phyloP scores from a whole-genome alignment of 768 basidiomycete species.

The Mycena capillaripes region DNA sequence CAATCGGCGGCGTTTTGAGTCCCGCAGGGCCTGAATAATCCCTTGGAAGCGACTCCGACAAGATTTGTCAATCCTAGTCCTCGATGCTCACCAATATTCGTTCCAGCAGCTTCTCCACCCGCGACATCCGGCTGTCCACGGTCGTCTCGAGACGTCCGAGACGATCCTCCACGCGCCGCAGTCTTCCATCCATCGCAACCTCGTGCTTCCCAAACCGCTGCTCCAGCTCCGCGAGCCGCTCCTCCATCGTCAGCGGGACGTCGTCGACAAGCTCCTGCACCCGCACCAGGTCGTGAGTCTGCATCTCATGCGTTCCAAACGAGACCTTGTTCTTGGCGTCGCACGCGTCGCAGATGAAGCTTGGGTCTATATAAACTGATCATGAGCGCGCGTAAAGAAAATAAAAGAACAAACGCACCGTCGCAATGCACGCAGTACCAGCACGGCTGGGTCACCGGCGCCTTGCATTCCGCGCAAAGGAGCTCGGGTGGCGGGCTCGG shows the following conservation, averaged over 20 bases:
- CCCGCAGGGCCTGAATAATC: no score
- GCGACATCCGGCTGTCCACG: constrained; percentile 49
- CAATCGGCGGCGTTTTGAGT: no score
- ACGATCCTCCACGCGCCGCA: no score
- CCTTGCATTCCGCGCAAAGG: constrained; percentile 38
- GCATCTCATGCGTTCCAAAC: constrained; percentile 30
- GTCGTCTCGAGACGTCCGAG: constrained; percentile 25
- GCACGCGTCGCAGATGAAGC: constrained; percentile 43
- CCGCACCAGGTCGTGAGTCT: constrained; percentile 41
- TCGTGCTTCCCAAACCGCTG: constrained; percentile 23
- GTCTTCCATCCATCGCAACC: constrained; percentile 9
- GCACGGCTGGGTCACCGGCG: constrained; percentile 40
- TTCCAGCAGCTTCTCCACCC: constrained; percentile 77
- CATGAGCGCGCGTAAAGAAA: no score
- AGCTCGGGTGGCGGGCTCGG: no score
- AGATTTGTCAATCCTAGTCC: no score
- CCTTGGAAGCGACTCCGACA: no score
- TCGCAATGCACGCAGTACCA: constrained; percentile 49
- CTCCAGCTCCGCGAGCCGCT: constrained; percentile 37
- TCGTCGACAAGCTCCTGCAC: constrained; percentile 30
- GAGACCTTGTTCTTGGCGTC: constrained; percentile 28
- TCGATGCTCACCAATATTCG: constrained; percentile 30
- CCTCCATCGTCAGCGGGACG: constrained; percentile 39
- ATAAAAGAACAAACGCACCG: no score
- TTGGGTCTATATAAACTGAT: no score